Conservation (phyloP, 1,284 basidiomycete species). For the Puccinia polysora region DNA sequence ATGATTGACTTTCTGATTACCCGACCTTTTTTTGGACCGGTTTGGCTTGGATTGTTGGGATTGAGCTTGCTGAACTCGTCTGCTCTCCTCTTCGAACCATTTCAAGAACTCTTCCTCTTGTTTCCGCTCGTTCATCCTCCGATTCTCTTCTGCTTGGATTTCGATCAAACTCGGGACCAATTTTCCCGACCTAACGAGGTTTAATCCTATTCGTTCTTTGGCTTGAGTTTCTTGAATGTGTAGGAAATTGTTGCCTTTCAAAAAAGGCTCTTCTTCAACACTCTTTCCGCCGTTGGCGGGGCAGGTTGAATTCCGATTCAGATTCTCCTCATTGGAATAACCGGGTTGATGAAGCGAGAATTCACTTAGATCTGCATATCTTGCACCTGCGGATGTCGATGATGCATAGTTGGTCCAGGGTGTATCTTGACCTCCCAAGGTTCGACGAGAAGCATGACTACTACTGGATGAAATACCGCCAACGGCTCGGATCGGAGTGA, state of each 20-base stretch:
- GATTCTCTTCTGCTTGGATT: conserved; percentile 49
- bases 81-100: conserved; percentile 50
- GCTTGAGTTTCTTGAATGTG: conserved; percentile 51
- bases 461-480: conserved; percentile 45
- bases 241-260: conserved; percentile 58
- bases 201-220: conserved; percentile 51
- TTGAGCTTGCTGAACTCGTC: neutral
- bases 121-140: conserved; percentile 31
- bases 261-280: neutral
- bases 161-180: conserved; percentile 54
- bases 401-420: conserved; percentile 53
- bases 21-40: no score
- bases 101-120: conserved; percentile 48
- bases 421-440: conserved; percentile 47
- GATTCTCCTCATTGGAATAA: neutral
- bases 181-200: conserved; percentile 60
- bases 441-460: conserved; percentile 40
- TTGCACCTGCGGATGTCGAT: conserved; percentile 53
- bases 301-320: neutral
- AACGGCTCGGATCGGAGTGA: conserved; percentile 46
- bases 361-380: conserved; percentile 55
- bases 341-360: no score
- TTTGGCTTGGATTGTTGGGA: no score
- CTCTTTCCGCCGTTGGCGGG: neutral
- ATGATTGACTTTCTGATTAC: no score